Evolutionary conservation across 768 basidiomycete species (phyloP), one percentile per base, ranked within the genome.

Genomic region (Saitozyma podzolica): DNA sequence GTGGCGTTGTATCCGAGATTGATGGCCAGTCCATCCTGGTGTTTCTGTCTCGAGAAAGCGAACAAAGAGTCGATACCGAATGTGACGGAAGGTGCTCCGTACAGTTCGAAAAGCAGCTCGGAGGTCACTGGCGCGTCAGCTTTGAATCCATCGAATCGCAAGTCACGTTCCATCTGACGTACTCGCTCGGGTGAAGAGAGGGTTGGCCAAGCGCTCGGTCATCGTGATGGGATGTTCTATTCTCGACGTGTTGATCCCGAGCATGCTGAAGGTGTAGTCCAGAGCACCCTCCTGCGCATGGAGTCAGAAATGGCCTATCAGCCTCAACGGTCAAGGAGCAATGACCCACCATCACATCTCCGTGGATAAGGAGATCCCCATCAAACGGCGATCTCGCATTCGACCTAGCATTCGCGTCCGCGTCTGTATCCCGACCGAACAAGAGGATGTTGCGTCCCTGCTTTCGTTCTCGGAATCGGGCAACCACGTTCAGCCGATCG

Each of bases 41-140:
- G 74, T 48, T 67, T 56, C 74, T 92, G 91, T 67, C 90, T 84
- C 74, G 93, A 91, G 76, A 96, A 94, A 4, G 94, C 92, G 86
- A 96, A 91, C 63, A 92, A 81, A 10, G 89, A 87, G 74, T 99
- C 96, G 61, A 96, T 82, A 58, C 90, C 91, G 80, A 90, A 98
- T 5, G 90, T 83, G 52, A 97, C 83, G 6, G 88, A 87, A 0
- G 95, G 94, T 5, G 88, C 91, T 6, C 84, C 83, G 76, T 98
- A 99, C 50, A 87, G 84, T 80, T 99, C 96, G 74, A 99, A 99
- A 80, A 99, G 86, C 40, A 99, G 86, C 74, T 99, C 96, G 0
- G 93, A 93, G 9, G 93, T 95, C 59, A 96, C 92, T 94, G 72
- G 50, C 50, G 56, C 20, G 50, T 52, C 45, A 57, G 60, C 42